Conservation (phyloP, 345 rosid species). For the Euphorbia pulcherrima region DNA sequence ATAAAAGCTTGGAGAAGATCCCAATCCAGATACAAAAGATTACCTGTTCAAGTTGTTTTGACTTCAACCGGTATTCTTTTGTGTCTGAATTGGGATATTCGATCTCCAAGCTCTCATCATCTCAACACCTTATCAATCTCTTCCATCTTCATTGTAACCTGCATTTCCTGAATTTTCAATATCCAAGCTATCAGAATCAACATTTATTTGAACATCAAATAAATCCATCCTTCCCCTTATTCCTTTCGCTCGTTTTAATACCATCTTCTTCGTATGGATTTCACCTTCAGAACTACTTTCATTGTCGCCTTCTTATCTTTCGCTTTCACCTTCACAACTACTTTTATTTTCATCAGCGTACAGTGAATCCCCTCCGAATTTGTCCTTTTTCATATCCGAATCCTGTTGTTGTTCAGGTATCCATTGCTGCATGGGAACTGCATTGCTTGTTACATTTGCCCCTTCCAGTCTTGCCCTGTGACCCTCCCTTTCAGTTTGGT, state of each 20-base stretch:
- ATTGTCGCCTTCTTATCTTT: no score
- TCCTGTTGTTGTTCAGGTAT: conserved; percentile 50
- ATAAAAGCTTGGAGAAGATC: no score
- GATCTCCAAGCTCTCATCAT: no score
- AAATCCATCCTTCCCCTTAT: conserved; percentile 35
- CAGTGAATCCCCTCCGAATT: conserved; percentile 47
- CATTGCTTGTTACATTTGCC: conserved; percentile 56
- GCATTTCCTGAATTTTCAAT: no score
- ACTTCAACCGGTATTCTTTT: conserved; percentile 16
- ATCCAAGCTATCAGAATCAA: no score
- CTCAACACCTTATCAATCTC: no score
- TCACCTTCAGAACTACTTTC: no score
- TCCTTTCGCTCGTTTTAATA: conserved; percentile 32
- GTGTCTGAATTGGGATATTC: conserved; percentile 16
- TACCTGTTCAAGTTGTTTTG: no score
- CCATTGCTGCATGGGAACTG: conserved; percentile 68
- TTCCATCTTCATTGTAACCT: no score
- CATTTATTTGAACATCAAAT: conserved; percentile 9
- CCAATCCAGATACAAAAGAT: no score
- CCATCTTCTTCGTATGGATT: conserved; percentile 47
- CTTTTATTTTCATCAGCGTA: conserved; percentile 41
- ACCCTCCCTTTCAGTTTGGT: conserved; percentile 75
- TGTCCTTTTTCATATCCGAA: conserved; percentile 42
- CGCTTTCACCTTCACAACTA: no score
- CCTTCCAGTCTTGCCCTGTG: conserved; percentile 64